Conservation (phyloP, 2,329 filamentous ascomycete genomes). For the Cladosporium sp. region DNA sequence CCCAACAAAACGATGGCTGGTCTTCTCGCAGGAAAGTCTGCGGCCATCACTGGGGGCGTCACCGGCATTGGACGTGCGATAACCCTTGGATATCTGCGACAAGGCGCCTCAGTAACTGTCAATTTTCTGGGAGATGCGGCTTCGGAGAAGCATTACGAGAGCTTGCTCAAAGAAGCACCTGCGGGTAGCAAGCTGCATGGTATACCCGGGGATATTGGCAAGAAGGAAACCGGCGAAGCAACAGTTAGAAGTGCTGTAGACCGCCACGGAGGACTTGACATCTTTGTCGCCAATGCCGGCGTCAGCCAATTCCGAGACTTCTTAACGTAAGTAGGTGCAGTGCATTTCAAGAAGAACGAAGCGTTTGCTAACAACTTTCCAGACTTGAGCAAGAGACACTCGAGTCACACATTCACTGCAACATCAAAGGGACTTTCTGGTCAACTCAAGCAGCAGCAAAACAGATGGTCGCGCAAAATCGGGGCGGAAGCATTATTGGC, state of each 20-base stretch:
- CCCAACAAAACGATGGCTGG: constrained; percentile 16
- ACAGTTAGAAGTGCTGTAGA: constrained; percentile 64
- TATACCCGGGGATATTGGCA: constrained; percentile 70
- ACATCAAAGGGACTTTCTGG: constrained; percentile 85
- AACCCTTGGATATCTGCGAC: constrained; percentile 68
- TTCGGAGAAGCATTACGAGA: constrained; percentile 41
- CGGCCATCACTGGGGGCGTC: constrained; percentile 79
- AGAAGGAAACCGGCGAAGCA: constrained; percentile 63
- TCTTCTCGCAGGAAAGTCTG: constrained; percentile 68
- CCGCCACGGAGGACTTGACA: constrained; percentile 50
- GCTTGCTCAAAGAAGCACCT: constrained; percentile 19
- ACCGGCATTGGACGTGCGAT: constrained; percentile 87
- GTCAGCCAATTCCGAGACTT: constrained; percentile 87
- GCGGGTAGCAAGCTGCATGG: constrained; percentile 39
- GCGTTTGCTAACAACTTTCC: neutral
- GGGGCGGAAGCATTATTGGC: constrained; percentile 75
- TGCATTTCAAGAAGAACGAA: no score
- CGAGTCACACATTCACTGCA: constrained; percentile 63
- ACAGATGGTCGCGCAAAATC: constrained; percentile 62
- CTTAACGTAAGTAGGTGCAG: constrained; percentile 53
- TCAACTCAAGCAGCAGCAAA: constrained; percentile 76
- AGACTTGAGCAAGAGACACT: constrained; percentile 7
- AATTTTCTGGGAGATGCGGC: constrained; percentile 66
- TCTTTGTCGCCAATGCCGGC: constrained; percentile 85
- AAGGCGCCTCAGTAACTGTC: constrained; percentile 70